Conservation (phyloP, 306 rosid genomes). For the Bauhinia variegata region DNA sequence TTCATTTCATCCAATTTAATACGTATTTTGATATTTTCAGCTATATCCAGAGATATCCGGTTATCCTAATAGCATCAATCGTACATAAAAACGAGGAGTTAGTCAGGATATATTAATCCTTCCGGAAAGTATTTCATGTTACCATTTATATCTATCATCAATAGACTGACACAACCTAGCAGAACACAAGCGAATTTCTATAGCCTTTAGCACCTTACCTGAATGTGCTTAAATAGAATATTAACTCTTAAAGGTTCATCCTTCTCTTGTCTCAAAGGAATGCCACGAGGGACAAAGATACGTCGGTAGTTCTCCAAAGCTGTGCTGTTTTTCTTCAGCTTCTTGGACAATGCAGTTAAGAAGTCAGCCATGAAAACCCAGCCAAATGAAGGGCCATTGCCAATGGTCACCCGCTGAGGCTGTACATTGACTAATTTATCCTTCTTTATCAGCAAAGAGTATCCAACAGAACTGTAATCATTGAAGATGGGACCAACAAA, state of each 20-base stretch:
- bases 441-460: conserved; percentile 77
- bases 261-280: conserved; percentile 57
- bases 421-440: conserved; percentile 70
- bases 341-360: conserved; percentile 66
- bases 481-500: conserved; percentile 87
- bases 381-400: conserved; percentile 81
- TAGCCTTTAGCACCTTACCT: too few relatives aligned
- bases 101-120: too few relatives aligned
- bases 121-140: too few relatives aligned
- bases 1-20: too few relatives aligned
- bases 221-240: conserved; percentile 80
- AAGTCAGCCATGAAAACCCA: conserved; percentile 93
- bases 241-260: conserved; percentile 78
- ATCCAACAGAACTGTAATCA: conserved; percentile 91
- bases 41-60: too few relatives aligned
- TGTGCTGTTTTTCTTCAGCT: conserved; percentile 60
- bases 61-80: too few relatives aligned
- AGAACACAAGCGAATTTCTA: too few relatives aligned
- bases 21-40: too few relatives aligned
- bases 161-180: too few relatives aligned
- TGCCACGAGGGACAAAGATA: conserved; percentile 68
- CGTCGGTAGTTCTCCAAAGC: conserved; percentile 74
- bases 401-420: conserved; percentile 75
- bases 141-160: too few relatives aligned
- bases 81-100: too few relatives aligned